Evolutionary conservation across 2,329 filamentous ascomycete genomes (phyloP), one percentile per base, ranked within the genome.

Genomic region (Parastagonospora nodorum): DNA sequence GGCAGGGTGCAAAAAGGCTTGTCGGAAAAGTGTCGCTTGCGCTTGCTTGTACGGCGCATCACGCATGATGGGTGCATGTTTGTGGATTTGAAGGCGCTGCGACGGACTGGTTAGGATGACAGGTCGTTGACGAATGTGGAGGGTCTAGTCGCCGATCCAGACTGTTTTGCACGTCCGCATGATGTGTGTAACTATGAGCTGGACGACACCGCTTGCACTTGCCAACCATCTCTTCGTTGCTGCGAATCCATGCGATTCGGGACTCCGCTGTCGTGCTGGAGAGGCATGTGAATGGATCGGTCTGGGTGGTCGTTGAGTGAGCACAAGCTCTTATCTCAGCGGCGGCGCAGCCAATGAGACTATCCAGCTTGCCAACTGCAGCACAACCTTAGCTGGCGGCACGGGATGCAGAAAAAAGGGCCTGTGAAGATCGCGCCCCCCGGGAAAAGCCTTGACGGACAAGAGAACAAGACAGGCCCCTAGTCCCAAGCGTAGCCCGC

Each of bases 241-340:
- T 48, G 37, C 31, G 42, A 47, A 37, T 32, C 35, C 45, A 51
- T 52, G 50, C 32, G 43, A 9, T 28, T 14, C 27, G 12, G 29
- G 15, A 27, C 32, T 24, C 41, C 37, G 36, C 38, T 31, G 42
- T 12, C 15, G 15, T 15, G 38, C 16, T 16, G 35, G 24, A 5
- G 27, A 39, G 37, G 24, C 35, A 24, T 50, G 39, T 51, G 46
- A 41, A 45, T 48, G 50, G 41, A 53, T 45, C 48, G 43, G 54
- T 50, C 48, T 48, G 44, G 53, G 39, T 54, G 35, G 28, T 51
- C 29, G 40, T 46, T 16, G 24, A 42, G 44, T 35, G 44, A 43
- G 46, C 46, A 48, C 41, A 53, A 42, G 48, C 53, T 54, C 56
- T 57, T 60, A 60, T 60, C 57, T 57, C 31, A 51, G 42, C 31